Evolutionary conservation across 2,329 filamentous ascomycete genomes (phyloP).

Genomic region (Metarhizium humberi): DNA sequence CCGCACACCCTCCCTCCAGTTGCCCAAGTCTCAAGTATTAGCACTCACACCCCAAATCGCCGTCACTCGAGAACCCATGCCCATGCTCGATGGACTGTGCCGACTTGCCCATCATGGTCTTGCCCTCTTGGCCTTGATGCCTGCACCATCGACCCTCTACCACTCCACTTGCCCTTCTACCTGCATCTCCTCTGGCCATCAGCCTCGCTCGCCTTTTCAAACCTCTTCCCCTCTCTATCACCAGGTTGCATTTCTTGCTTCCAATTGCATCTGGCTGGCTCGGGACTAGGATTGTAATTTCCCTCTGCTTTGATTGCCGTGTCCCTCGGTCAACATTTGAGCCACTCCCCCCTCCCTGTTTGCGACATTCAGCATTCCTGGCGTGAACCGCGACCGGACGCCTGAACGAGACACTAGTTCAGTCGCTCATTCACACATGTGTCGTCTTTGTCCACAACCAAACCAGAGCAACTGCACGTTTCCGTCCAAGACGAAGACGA

Average conservation of each 20-base stretch:
- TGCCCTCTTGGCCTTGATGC: neutral
- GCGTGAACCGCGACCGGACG: constrained; percentile 1
- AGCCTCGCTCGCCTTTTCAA: constrained; percentile 16
- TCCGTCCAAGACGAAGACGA: neutral
- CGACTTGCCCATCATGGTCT: neutral
- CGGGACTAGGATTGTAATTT: constrained; percentile 1
- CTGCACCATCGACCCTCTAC: neutral
- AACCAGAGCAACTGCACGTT: neutral
- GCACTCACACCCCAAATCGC: too few relatives aligned
- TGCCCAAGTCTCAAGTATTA: too few relatives aligned
- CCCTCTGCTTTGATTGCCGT: neutral
- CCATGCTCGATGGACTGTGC: neutral
- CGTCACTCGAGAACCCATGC: too few relatives aligned
- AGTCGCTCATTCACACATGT: constrained; percentile 1
- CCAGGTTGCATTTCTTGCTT: neutral
- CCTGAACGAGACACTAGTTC: neutral
- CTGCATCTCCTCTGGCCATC: neutral
- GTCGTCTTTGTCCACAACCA: neutral
- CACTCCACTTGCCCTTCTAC: constrained; percentile 1
- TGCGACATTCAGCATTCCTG: constrained; percentile 12
- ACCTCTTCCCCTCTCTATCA: neutral
- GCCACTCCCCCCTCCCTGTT: constrained; percentile 1
- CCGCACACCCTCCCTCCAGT: neutral
- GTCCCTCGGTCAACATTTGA: neutral
- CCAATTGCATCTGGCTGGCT: neutral